Percentiles rank a stretch among this genome's conserved stretches.
phyloP scores from a whole-genome alignment of 108 stramenopile species.

The Nitzschia inconspicua region DNA sequence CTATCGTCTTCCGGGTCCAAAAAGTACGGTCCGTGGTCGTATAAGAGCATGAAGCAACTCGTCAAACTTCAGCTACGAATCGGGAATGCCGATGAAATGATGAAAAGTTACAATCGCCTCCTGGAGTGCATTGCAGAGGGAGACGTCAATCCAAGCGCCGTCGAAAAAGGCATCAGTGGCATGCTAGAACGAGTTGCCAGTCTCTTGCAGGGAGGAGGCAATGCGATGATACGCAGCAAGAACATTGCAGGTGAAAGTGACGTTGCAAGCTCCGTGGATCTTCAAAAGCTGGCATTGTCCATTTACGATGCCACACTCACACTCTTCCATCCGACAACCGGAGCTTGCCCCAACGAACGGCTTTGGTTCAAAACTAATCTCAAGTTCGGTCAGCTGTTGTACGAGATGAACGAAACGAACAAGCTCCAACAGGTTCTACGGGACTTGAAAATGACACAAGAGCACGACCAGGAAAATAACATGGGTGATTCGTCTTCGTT shows the following conservation, averaged over 20 bases:
- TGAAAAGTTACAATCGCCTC: constrained; percentile 62
- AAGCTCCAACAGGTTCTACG: constrained; percentile 85
- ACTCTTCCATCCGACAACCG: constrained; percentile 67
- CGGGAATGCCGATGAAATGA: constrained; percentile 34
- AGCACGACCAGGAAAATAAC: constrained; percentile 12
- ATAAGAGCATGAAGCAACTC: constrained; percentile 88
- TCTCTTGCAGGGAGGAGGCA: constrained; percentile 41
- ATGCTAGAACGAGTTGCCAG: constrained; percentile 87
- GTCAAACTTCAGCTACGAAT: constrained; percentile 77
- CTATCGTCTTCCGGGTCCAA: constrained; percentile 15
- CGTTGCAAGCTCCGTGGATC: constrained; percentile 28
- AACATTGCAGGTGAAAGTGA: background rate
- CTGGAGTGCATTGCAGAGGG: constrained; percentile 73
- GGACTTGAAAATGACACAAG: constrained; percentile 51
- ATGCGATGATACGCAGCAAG: background rate
- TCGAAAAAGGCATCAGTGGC: constrained; percentile 91
- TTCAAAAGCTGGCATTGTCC: constrained; percentile 45
- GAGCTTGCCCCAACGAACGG: constrained; percentile 80
- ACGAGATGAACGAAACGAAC: constrained; percentile 84
- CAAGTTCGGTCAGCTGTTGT: constrained; percentile 91
- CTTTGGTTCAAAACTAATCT: constrained; percentile 95
- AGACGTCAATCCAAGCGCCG: constrained; percentile 78
- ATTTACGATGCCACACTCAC: constrained; percentile 76
- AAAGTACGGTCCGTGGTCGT: constrained; percentile 81
- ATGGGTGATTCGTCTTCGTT: constrained; percentile 8